Evolutionary conservation across 2,329 filamentous ascomycete genomes (phyloP), one percentile per base, ranked within the genome.

Genomic region (Colletotrichum godetiae): DNA sequence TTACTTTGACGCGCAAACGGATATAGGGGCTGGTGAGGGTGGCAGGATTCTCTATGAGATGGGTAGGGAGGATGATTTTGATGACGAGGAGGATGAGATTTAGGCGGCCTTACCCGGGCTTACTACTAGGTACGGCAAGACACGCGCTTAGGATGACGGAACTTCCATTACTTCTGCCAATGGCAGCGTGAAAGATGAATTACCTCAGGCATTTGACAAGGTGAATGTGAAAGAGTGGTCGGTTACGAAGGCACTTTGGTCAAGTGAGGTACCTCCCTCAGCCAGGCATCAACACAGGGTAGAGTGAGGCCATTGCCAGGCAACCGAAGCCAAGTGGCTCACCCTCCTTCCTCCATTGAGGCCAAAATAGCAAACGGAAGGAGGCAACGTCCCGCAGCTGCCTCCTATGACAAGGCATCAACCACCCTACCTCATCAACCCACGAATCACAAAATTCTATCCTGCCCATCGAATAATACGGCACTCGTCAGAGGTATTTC

Each of bases 21-120:
- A 92, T 60, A 89, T 91, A 64, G 92, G 92, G 1, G 89, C 90
- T 0, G 95, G 95, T 0, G 95, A 97, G 78, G 96, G 97, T 5
- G 97, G 97, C 0, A 89, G 96, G 74, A 99, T 99, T 76, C 80
- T 99, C 79, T 99, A 99, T 81, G 96, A 98, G 78, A 97, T 98
- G 94, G 96, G 95, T 1, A 90, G 92, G 75, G 97, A 98, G 84
- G 97, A 99, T 82, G 95, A 98, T 81, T 98, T 98, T 84, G 95
- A 98, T 77, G 95, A 97, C 72, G 95, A 97, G 79, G 95, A 98
- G 79, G 95, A 98, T 84, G 95, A 98, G 84, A 95, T 96, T 76
- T 95, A 84, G 74, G 27, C 19, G 31, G 33, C 33, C 33, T 65
- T 12, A 35, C 6, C 15, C n/a, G n/a, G n/a, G n/a, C n/a, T 3